Conservation (phyloP, 2,329 filamentous ascomycete species). For the Phaeoacremonium minimum region DNA sequence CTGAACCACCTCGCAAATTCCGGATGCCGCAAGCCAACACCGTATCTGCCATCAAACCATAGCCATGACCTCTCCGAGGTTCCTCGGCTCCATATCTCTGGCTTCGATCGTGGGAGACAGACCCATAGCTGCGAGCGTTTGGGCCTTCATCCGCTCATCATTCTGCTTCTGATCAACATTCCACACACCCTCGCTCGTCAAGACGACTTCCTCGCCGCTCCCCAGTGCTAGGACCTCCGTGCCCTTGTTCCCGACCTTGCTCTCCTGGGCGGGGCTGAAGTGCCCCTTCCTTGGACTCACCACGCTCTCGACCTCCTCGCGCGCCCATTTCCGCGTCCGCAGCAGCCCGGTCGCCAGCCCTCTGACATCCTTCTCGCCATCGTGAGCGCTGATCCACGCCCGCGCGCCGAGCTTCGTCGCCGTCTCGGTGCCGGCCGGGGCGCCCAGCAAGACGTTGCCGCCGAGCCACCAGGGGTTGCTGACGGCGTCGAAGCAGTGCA, state of each 20-base stretch:
- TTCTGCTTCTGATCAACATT: too few species aligned
- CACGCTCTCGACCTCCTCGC: constrained; percentile 5
- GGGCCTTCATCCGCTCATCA: too few species aligned
- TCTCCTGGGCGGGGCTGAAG: neutral
- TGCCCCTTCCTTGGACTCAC: neutral
- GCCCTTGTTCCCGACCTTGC: constrained; percentile 6
- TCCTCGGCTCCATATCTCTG: too few species aligned
- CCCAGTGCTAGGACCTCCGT: constrained; percentile 38
- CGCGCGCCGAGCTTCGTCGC: constrained; percentile 47
- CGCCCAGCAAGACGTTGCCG: constrained; percentile 52
- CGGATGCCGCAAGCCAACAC: too few species aligned
- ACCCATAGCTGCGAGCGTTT: too few species aligned
- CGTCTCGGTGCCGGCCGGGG: constrained; percentile 52
- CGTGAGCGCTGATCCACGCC: constrained; percentile 59
- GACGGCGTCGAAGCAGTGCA: constrained; percentile 60
- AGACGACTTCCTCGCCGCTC: constrained; percentile 35
- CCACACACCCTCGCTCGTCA: constrained; percentile 34
- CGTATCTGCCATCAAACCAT: too few species aligned
- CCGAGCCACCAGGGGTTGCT: constrained; percentile 59
- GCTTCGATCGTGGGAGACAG: too few species aligned
- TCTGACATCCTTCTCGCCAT: constrained; percentile 52
- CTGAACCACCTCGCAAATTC: too few species aligned
- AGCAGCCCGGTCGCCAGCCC: constrained; percentile 41
- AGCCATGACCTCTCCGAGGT: too few species aligned
- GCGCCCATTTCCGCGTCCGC: constrained; percentile 36